Base-by-base conservation (phyloP, 768 basidiomycete genomes). In the Hericium coralloides region DNA sequence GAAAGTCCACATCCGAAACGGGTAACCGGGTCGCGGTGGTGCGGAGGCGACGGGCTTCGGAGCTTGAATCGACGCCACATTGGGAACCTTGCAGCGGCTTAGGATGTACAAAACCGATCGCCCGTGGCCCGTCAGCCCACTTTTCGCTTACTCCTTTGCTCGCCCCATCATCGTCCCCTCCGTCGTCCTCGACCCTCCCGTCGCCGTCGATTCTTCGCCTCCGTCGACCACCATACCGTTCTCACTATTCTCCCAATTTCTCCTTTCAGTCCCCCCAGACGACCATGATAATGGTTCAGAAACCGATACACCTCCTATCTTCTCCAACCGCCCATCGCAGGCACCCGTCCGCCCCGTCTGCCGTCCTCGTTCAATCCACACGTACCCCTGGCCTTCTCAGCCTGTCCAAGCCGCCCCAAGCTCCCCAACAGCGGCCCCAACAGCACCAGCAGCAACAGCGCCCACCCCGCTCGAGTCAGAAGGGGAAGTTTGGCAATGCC, bases 351-450 rank as follows among this genome's bases (percentile, higher is more conserved):
- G 87, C 87, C 0, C 84, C 84, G 8, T 79, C 81, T 0, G 76
- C 81, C 38, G 79, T 85, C 64, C 76, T 83, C 59, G 81, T 87
- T 4, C 85, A 87, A 67, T 82, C 88, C 3, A 87, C 88, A 12
- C 78, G 78, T 55, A 87, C 81, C 0, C 88, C 87, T 0, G 88
- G 88, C 66, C 76, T 90, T 9, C 78, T 90, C 53, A 79, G 83
- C 50, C 76, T 90, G 52, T 81, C 85, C 55, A 85, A 83, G 74
- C 83, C 82, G 12, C 54, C 61, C 45, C 70, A 71, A 38, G 65
- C 68, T 50, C 65, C 68, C 6, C 59, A 67, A 0, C 71, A 70
- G 7, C 71, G 72, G 48, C 70, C 69, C 25, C 72, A 73, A 53
- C 73, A 66, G 20, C 68, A 66, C n/a, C 73, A 73, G 43, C 68